A percentile compares a stretch with the other conserved stretches of the same genome.
Conservation (phyloP, 164 flowering plant genomes). For the Akebia trifoliata region DNA sequence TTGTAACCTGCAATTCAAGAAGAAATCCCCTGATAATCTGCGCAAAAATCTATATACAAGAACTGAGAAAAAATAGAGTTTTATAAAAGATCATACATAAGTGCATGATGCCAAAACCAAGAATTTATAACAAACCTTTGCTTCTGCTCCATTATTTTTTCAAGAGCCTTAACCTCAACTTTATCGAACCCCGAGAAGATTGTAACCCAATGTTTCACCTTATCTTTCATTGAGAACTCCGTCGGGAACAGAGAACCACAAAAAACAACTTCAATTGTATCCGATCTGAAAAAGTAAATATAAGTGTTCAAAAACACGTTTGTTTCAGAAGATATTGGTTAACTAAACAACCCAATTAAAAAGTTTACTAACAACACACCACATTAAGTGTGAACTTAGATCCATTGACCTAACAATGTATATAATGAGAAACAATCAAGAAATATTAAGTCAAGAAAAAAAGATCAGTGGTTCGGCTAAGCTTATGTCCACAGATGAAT, state of each 20-base stretch:
- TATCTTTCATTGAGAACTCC: conserved; percentile 54
- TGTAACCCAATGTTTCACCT: conserved; percentile 65
- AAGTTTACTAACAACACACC: too few species aligned
- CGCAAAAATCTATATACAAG: conserved; percentile 26
- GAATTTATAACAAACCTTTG: conserved; percentile 56
- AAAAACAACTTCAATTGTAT: conserved; percentile 64
- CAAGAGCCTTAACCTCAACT: conserved; percentile 91
- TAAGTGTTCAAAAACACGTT: neutral
- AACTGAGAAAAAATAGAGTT: conserved; percentile 14
- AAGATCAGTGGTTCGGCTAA: too few species aligned
- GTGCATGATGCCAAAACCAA: conserved; percentile 21
- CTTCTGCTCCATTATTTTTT: conserved; percentile 85
- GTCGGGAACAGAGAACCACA: conserved; percentile 60
- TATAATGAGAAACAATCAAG: too few species aligned
- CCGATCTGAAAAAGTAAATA: conserved; percentile 54
- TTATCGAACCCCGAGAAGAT: conserved; percentile 70
- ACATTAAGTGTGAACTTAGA: too few species aligned
- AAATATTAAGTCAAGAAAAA: too few species aligned
- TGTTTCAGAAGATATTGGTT: neutral
- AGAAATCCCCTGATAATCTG: conserved; percentile 39
- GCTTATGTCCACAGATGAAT: too few species aligned
- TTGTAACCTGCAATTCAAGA: conserved; percentile 79
- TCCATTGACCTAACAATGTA: too few species aligned
- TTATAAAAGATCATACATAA: neutral
- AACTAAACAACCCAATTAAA: neutral